phyloP scores from a whole-genome alignment of 768 basidiomycete species.

The Daedaleopsis nitida region DNA sequence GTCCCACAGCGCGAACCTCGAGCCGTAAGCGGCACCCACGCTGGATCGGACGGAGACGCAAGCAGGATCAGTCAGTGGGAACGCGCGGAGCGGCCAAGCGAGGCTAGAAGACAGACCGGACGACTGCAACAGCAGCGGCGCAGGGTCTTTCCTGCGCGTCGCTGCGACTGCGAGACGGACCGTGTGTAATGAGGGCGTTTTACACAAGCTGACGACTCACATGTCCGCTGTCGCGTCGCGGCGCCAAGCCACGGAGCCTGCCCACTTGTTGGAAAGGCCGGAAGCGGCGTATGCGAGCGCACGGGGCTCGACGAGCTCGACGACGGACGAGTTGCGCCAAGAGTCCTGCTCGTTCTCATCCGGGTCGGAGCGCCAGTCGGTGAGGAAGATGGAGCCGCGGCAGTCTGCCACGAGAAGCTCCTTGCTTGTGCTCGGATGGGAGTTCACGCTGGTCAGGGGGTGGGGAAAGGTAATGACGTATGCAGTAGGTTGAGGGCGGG shows the following conservation, averaged over 20 bases:
- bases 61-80: constrained; percentile 1
- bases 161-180: no score
- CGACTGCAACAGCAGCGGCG: not conserved
- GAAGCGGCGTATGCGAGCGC: constrained; percentile 55
- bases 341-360: constrained; percentile 48
- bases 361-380: constrained; percentile 83
- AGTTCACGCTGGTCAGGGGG: constrained; percentile 66
- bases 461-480: constrained; percentile 75
- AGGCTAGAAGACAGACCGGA: constrained; percentile 2
- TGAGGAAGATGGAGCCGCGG: constrained; percentile 71
- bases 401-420: constrained; percentile 80
- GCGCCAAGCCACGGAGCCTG: constrained; percentile 71
- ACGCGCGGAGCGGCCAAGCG: not conserved
- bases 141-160: not conserved
- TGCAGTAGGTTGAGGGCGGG: constrained; percentile 71
- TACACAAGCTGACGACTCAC: constrained; percentile 42
- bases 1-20: constrained; percentile 79
- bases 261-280: constrained; percentile 47
- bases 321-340: constrained; percentile 62
- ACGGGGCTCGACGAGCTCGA: constrained; percentile 75
- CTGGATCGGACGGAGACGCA: constrained; percentile 37
- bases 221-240: constrained; percentile 63
- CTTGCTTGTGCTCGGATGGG: constrained; percentile 74
- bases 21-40: constrained; percentile 73
- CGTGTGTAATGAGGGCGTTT: not conserved